phyloP scores from a whole-genome alignment of 768 basidiomycete genomes.

The Collybiopsis confluens region DNA sequence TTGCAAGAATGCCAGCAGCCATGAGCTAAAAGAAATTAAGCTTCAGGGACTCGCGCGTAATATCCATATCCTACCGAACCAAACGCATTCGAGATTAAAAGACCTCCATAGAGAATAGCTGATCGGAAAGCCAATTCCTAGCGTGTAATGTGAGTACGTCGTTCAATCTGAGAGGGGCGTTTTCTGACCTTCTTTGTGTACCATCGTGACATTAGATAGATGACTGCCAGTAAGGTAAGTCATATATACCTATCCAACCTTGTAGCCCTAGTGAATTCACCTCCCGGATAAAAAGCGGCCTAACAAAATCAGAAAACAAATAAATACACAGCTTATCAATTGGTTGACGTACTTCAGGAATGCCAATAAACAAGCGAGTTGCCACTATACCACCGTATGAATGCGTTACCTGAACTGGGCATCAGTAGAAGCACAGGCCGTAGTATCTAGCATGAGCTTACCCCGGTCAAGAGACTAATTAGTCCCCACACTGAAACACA shows the following conservation, averaged over 20 bases:
- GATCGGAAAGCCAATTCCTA: slow-evolving; percentile 64
- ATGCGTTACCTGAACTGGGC: slow-evolving; percentile 39
- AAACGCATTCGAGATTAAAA: slow-evolving; percentile 64
- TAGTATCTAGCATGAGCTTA: slow-evolving; percentile 21
- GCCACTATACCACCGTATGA: slow-evolving; percentile 51
- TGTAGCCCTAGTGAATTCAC: slow-evolving; percentile 27
- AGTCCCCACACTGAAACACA: slow-evolving; percentile 63
- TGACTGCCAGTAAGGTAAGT: slow-evolving; percentile 14
- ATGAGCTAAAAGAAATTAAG: slow-evolving; percentile 39
- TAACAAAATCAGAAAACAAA: slow-evolving; percentile 12
- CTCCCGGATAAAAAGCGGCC: slow-evolving; percentile 65
- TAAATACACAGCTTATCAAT: background rate
- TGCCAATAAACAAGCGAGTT: slow-evolving; percentile 58
- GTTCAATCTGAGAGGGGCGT: too few species aligned
- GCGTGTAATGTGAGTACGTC: too few species aligned
- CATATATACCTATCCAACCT: background rate
- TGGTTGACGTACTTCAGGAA: slow-evolving; percentile 43
- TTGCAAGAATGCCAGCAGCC: slow-evolving; percentile 66
- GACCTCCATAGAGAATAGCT: slow-evolving; percentile 54
- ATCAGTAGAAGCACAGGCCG: background rate
- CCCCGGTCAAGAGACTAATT: slow-evolving; percentile 60
- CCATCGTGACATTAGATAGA: slow-evolving; percentile 48
- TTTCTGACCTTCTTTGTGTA: slow-evolving; percentile 48
- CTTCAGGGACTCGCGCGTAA: background rate
- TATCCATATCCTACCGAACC: slow-evolving; percentile 42